Conservation (phyloP, 345 rosid species). For the Anacardium occidentale region DNA sequence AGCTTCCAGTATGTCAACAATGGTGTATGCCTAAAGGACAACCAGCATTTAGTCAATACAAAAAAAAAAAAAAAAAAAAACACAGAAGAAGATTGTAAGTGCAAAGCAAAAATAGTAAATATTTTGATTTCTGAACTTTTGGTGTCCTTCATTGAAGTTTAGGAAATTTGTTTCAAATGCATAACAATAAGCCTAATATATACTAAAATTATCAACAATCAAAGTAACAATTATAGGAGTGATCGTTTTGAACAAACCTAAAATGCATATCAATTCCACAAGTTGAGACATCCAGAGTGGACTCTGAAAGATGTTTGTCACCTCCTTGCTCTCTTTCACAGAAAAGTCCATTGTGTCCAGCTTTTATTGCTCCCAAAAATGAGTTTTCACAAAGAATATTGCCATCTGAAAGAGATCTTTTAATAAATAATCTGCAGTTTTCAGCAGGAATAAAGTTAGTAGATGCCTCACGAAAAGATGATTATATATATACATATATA, state of each 20-base stretch:
- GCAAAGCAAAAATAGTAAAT: too few species aligned
- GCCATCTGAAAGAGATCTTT: constrained; percentile 87
- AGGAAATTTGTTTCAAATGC: not conserved
- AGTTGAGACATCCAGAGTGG: constrained; percentile 58
- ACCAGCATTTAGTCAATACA: constrained; percentile 20
- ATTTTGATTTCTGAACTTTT: too few species aligned
- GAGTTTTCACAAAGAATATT: constrained; percentile 55
- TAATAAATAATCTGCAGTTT: constrained; percentile 50
- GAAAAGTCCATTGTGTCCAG: constrained; percentile 34
- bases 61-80: not conserved
- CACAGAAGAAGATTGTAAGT: not conserved
- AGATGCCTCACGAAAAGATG: not conserved
- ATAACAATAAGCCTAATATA: not conserved
- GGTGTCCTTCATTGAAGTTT: too few species aligned
- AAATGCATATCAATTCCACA: constrained; percentile 39
- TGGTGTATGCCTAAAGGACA: constrained; percentile 44
- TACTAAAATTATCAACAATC: not conserved
- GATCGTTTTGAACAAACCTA: constrained; percentile 45
- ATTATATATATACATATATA: too few species aligned
- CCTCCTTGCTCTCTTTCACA: constrained; percentile 35
- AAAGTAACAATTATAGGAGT: not conserved
- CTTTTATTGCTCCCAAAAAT: constrained; percentile 28
- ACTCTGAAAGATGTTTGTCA: constrained; percentile 53
- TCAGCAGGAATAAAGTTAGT: constrained; percentile 2
- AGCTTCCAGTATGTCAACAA: constrained; percentile 31